Conservation (phyloP, 352 stramenopile species). For the Phytophthora tentaculata region DNA sequence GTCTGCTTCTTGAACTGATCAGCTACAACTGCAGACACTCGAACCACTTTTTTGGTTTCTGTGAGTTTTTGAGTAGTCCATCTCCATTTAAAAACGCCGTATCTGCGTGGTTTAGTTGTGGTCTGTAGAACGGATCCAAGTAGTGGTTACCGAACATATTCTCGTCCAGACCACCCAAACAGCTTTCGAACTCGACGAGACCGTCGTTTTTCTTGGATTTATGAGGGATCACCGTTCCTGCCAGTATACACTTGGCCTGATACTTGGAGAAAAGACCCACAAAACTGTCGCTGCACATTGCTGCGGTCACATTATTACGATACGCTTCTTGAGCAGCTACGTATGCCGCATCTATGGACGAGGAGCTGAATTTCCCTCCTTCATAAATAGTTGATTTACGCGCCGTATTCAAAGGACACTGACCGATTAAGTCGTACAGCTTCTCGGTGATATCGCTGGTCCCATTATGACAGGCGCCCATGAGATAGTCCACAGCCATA, state of each 20-base stretch:
- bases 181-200: conserved; percentile 54
- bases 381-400: conserved; percentile 40
- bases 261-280: conserved; percentile 41
- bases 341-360: conserved; percentile 32
- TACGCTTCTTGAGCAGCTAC: conserved; percentile 38
- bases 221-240: conserved; percentile 28
- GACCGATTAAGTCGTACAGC: conserved; percentile 32
- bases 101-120: conserved; percentile 51
- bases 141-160: conserved; percentile 35
- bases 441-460: conserved; percentile 10
- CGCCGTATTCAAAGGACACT: conserved; percentile 39
- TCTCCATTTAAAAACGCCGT: conserved; percentile 51
- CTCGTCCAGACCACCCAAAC: conserved; percentile 27
- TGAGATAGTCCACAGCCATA: conserved; percentile 47
- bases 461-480: conserved; percentile 35
- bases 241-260: conserved; percentile 17
- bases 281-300: conserved; percentile 49
- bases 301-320: conserved; percentile 33
- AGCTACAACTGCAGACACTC: conserved; percentile 29
- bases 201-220: conserved; percentile 41
- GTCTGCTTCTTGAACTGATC: background rate
- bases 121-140: conserved; percentile 37
- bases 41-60: conserved; percentile 55
- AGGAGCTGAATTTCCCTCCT: conserved; percentile 25
- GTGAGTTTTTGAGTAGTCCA: conserved; percentile 27